Percentiles rank a stretch among this genome's conserved stretches.
Conservation (phyloP, 2,329 filamentous ascomycete species). For the Talaromyces sp. region DNA sequence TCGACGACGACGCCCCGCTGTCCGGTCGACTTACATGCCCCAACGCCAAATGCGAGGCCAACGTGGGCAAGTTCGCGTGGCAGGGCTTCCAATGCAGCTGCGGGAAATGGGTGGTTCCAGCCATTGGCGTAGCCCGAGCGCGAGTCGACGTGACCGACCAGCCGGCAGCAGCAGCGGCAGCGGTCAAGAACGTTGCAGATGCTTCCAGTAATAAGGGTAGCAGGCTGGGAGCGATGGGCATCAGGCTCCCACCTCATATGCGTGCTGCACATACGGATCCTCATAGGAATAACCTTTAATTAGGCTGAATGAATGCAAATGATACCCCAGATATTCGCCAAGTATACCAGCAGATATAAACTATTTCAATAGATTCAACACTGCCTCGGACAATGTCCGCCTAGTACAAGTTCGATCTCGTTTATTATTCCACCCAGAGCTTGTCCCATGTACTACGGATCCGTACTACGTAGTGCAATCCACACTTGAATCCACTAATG, state of each 20-base stretch:
- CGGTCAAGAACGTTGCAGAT: background rate
- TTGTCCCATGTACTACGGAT: too few relatives aligned
- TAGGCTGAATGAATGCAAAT: background rate
- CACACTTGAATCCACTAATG: background rate
- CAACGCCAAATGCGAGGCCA: slow-evolving; percentile 68
- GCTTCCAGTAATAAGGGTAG: slow-evolving; percentile 12
- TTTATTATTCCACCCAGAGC: too few relatives aligned
- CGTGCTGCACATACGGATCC: slow-evolving; percentile 13
- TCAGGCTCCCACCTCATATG: slow-evolving; percentile 37
- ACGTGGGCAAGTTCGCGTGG: slow-evolving; percentile 92
- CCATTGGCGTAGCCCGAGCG: slow-evolving; percentile 77
- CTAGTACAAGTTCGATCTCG: too few relatives aligned
- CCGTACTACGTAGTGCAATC: background rate
- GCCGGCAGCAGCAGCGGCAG: slow-evolving; percentile 6
- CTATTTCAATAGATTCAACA: background rate
- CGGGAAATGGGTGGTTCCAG: slow-evolving; percentile 82
- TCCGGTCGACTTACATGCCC: slow-evolving; percentile 84
- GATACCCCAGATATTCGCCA: background rate
- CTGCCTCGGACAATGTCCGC: background rate
- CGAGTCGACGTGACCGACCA: slow-evolving; percentile 68
- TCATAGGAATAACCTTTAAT: slow-evolving; percentile 15
- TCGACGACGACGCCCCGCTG: slow-evolving; percentile 58
- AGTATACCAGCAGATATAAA: too few relatives aligned
- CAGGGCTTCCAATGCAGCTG: slow-evolving; percentile 92
- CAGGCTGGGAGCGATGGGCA: slow-evolving; percentile 25